These are phyloP conservation scores for Hamamelis virginiana DNA, from an alignment of 164 flowering plant species.

Conservation along the genomic window DNA sequence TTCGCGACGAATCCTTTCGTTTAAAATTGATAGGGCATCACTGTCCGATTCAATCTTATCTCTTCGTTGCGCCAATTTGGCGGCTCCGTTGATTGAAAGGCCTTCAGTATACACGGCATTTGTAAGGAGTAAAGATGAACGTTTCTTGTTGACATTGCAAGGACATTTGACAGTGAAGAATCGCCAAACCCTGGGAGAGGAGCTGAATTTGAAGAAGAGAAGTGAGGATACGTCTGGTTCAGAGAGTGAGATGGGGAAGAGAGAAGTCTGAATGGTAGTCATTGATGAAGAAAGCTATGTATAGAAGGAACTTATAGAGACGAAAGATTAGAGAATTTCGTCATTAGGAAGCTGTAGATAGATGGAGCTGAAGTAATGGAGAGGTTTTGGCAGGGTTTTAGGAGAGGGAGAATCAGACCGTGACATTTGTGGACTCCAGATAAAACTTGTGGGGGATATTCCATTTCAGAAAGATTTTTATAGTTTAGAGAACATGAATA, in stretches of 20 bases:
- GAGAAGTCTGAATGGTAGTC: conserved; percentile 9
- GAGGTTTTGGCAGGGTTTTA: conserved; percentile 21
- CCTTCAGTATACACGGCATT: conserved; percentile 37
- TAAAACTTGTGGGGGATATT: too few species aligned
- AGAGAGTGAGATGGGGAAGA: conserved; percentile 10
- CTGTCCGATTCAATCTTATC: conserved; percentile 17
- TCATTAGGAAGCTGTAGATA: too few species aligned
- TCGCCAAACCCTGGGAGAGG: conserved; percentile 15
- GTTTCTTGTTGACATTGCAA: conserved; percentile 8
- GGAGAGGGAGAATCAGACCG: neutral
- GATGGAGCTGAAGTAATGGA: neutral
- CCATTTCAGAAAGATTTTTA: too few species aligned
- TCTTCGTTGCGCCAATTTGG: conserved; percentile 8
- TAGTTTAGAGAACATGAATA: too few species aligned
- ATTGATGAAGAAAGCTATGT: conserved; percentile 8
- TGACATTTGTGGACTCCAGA: neutral
- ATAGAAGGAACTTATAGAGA: too few species aligned
- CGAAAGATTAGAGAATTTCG: too few species aligned
- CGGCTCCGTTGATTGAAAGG: conserved; percentile 19
- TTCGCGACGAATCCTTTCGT: conserved; percentile 71
- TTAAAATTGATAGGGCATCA: conserved; percentile 58
- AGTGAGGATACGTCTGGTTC: conserved; percentile 6
- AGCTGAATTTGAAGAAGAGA: conserved; percentile 15
- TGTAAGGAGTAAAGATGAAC: conserved; percentile 7
- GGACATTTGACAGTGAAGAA: conserved; percentile 23